Percentiles rank a stretch among this genome's conserved stretches.
Conservation (phyloP, 129 eudicot species). For the Kitagawia praeruptora region DNA sequence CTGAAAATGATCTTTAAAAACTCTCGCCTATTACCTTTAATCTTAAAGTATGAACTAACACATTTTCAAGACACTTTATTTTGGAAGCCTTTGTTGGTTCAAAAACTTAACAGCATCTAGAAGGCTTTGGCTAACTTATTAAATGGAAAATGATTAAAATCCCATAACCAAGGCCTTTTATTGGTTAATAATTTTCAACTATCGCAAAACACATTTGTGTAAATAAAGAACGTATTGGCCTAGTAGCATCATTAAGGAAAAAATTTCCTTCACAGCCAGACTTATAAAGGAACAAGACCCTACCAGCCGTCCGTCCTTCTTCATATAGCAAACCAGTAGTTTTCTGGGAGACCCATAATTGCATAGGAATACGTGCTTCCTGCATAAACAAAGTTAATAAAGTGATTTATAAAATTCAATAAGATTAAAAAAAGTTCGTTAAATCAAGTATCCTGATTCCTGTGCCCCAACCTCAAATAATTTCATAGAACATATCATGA, state of each 20-base stretch:
- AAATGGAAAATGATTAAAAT: not conserved
- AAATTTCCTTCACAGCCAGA: not conserved
- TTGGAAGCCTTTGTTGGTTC: not conserved
- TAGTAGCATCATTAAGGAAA: not conserved
- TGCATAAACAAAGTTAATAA: slow-evolving; percentile 21
- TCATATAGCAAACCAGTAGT: slow-evolving; percentile 58
- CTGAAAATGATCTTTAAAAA: not conserved
- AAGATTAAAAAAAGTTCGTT: not conserved
- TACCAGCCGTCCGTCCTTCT: slow-evolving; percentile 57
- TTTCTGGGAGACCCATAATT: slow-evolving; percentile 88
- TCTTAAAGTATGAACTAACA: not conserved
- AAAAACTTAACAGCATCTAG: not conserved
- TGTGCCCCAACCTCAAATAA: not conserved
- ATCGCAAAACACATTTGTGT: not conserved
- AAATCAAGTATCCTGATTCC: not conserved
- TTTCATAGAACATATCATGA: not conserved
- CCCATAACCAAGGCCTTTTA: not conserved
- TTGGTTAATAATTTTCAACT: not conserved
- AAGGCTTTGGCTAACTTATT: not conserved
- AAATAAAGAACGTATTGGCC: not conserved
- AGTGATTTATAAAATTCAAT: not conserved
- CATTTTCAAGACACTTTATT: not conserved
- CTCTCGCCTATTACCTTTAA: not conserved
- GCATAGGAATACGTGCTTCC: slow-evolving; percentile 85
- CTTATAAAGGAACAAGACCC: slow-evolving; percentile 1